These are phyloP conservation scores for Colletotrichum higginsianum DNA, from an alignment of 2,329 filamentous ascomycete species.

Conservation along the genomic window DNA sequence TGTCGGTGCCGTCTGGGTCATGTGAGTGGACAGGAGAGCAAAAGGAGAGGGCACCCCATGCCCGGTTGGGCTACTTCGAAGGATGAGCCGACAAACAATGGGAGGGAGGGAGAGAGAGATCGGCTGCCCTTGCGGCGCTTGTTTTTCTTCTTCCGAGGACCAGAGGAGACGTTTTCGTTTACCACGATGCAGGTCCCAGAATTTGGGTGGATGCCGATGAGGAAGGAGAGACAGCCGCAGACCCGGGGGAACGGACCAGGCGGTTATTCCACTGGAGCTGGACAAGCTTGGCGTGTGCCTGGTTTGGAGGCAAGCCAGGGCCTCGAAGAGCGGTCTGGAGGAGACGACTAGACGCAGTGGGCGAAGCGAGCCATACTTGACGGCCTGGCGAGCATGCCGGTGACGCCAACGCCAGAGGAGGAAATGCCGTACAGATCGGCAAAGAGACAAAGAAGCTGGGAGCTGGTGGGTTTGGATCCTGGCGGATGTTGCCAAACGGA, in stretches of 20 bases:
- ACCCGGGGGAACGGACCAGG: conserved; percentile 24
- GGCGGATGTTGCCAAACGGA: neutral
- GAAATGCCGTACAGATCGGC: neutral
- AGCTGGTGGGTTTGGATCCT: neutral
- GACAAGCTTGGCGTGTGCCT: neutral
- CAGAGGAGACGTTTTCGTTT: neutral
- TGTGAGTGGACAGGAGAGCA: conserved; percentile 30
- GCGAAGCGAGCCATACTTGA: conserved; percentile 33
- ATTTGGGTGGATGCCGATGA: conserved; percentile 17
- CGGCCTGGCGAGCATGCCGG: conserved; percentile 4
- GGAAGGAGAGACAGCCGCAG: neutral
- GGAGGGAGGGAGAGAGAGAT: neutral
- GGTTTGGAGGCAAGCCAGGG: neutral
- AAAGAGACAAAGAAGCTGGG: neutral
- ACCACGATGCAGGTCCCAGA: conserved; percentile 7
- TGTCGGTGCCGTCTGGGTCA: conserved; percentile 26
- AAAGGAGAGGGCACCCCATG: conserved; percentile 1
- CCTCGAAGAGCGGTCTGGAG: conserved; percentile 14
- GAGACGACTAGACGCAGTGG: conserved; percentile 16
- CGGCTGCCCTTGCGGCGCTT: conserved; percentile 25
- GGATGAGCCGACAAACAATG: neutral
- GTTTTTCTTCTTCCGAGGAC: neutral
- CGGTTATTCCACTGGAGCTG: conserved; percentile 22
- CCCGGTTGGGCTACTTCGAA: conserved; percentile 18
- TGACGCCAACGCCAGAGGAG: neutral